Evolutionary conservation across 352 stramenopile genomes (phyloP), one percentile per base, ranked within the genome.

Genomic region (Globisporangium radiosum): DNA sequence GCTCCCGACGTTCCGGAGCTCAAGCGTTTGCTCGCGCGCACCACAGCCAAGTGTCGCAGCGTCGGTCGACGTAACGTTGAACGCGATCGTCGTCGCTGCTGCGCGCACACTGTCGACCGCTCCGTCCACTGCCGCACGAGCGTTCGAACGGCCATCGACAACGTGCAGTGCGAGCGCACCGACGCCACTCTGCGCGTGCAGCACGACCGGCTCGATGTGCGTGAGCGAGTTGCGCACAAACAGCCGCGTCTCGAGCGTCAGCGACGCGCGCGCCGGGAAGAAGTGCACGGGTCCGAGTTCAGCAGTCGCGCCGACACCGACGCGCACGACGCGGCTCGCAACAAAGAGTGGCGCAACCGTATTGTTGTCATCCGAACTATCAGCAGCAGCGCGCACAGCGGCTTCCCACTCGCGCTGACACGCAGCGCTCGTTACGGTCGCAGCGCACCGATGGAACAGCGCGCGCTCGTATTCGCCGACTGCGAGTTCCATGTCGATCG

Each of bases 191-290:
- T 49, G 57, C 6, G 73, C 80, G 36, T 62, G 15, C 17, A 90
- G 47, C 2, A 39, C 25, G 6, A 88, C 47, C 11, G 68, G 58
- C 52, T 90, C 80, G 33, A 90, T 76, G 54, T 90, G 80, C 2
- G 80, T 81, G n/a, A 90, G 69, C 45, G 78, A 63, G 50, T 85
- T 88, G 36, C 80, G 80, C 10, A 90, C 67, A 58, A 73, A 90
- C 4, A 88, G 43, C 36, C 38, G 65, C 0, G 65, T 65, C 15
- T 60, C 47, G 11, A 81, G 55, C 44, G 72, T 52, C 25, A 71
- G 60, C 5, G 40, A 1, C 11, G 71, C 67, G 56, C 59, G 60
- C 8, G 72, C 77, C 8, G 80, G 77, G 6, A 84, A 66, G 55
- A 87, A 90, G 56, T 83, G 85, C n/a, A 90, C 73, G 0, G 80